Conservation (phyloP, 2,329 filamentous ascomycete genomes). For the Epichloe typhina region DNA sequence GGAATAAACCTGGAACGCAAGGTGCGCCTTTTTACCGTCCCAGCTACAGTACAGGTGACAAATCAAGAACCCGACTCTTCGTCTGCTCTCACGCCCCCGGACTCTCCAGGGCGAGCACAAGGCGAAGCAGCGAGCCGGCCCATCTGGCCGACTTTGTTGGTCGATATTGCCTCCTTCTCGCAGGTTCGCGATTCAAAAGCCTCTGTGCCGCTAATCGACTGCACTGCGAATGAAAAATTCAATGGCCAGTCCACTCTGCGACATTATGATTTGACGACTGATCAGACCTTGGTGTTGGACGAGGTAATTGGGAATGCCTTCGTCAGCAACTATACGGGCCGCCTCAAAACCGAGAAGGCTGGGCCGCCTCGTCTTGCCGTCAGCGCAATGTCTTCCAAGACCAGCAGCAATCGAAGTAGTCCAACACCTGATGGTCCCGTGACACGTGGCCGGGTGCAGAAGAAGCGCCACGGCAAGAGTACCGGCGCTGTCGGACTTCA, state of each 20-base stretch:
- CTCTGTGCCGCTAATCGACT: slow-evolving; percentile 34
- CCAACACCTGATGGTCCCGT: slow-evolving; percentile 45
- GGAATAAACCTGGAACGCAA: slow-evolving; percentile 58
- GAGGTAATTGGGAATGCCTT: slow-evolving; percentile 52
- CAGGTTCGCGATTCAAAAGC: slow-evolving; percentile 16
- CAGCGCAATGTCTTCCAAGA: slow-evolving; percentile 16
- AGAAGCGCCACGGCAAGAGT: slow-evolving; percentile 55
- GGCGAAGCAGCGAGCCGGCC: slow-evolving; percentile 13
- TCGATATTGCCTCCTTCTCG: slow-evolving; percentile 42
- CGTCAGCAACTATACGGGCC: slow-evolving; percentile 37
- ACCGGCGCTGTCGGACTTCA: slow-evolving; percentile 69
- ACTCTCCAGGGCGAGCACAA: slow-evolving; percentile 22
- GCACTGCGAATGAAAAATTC: slow-evolving; percentile 60
- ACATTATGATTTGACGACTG: slow-evolving; percentile 53
- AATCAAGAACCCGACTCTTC: slow-evolving; percentile 21
- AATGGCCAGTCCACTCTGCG: slow-evolving; percentile 60
- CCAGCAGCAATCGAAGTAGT: slow-evolving; percentile 53
- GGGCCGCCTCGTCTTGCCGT: slow-evolving; percentile 19
- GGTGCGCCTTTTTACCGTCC: slow-evolving; percentile 57
- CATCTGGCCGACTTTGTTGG: slow-evolving; percentile 29
- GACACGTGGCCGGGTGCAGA: slow-evolving; percentile 59
- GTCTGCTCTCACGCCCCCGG: slow-evolving; percentile 26
- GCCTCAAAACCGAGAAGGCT: slow-evolving; percentile 22
- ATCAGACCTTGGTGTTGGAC: slow-evolving; percentile 72
- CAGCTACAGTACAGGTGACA: slow-evolving; percentile 26